Evolutionary conservation across 1,139 yeast species (phyloP).

Genomic region (Candida sojae): DNA sequence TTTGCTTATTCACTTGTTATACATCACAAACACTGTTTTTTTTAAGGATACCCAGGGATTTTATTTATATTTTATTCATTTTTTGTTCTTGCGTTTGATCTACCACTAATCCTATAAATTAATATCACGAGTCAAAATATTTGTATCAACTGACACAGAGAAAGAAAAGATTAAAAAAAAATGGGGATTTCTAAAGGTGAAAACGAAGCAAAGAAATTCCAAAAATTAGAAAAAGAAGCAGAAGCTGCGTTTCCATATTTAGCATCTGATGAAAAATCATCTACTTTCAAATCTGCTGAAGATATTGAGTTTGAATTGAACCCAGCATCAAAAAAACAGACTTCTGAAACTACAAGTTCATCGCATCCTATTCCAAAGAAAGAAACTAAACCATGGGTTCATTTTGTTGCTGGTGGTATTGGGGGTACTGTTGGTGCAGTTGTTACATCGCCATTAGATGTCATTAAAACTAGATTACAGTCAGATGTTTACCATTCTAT

Average conservation of each 20-base stretch:
- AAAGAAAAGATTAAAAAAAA: background rate
- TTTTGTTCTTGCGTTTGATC: too few species aligned
- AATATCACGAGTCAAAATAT: too few species aligned
- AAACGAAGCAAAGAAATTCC: slow-evolving; percentile 14
- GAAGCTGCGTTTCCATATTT: slow-evolving; percentile 59
- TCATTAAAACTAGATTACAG: slow-evolving; percentile 92
- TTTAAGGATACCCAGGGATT: background rate
- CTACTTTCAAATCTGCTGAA: slow-evolving; percentile 41
- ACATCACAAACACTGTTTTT: background rate
- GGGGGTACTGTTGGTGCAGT: slow-evolving; percentile 99
- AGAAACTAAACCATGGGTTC: slow-evolving; percentile 81
- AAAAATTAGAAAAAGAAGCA: slow-evolving; percentile 53
- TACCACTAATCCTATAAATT: too few species aligned
- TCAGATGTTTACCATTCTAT: slow-evolving; percentile 67
- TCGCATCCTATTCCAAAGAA: slow-evolving; percentile 1
- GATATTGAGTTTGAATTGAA: slow-evolving; percentile 19
- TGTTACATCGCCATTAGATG: slow-evolving; percentile 93
- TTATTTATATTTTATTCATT: background rate
- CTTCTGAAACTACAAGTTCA: background rate
- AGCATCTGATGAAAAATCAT: slow-evolving; percentile 70
- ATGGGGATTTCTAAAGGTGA: slow-evolving; percentile 10
- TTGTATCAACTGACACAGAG: background rate
- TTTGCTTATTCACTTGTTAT: background rate
- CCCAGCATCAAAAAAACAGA: slow-evolving; percentile 6
- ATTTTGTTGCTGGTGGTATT: slow-evolving; percentile 97